Evolutionary conservation across 108 stramenopile genomes (phyloP).

Genomic region (Cyclotella cryptica): DNA sequence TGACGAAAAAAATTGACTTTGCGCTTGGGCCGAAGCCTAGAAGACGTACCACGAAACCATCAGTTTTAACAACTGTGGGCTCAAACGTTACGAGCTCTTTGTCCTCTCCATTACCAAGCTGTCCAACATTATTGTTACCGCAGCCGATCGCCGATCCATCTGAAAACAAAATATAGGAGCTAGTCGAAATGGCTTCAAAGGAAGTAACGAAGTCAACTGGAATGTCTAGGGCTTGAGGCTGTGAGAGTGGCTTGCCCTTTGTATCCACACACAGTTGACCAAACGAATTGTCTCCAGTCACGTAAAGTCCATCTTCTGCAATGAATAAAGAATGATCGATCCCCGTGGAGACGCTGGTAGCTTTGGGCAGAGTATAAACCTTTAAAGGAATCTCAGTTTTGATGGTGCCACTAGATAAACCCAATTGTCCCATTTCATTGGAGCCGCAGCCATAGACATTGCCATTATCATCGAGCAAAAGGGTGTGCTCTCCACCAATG

Average conservation of each 20-base stretch:
- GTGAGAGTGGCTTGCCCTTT: constrained; percentile 27
- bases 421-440: constrained; percentile 59
- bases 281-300: constrained; percentile 46
- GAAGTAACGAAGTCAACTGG: constrained; percentile 7
- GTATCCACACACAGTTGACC: constrained; percentile 50
- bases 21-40: constrained; percentile 46
- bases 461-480: constrained; percentile 42
- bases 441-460: constrained; percentile 56
- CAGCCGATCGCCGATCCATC: constrained; percentile 59
- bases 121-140: constrained; percentile 59
- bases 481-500: constrained; percentile 56
- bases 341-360: constrained; percentile 32
- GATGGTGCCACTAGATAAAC: constrained; percentile 28
- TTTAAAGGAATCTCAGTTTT: constrained; percentile 20
- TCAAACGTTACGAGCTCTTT: constrained; percentile 17
- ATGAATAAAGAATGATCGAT: constrained; percentile 46
- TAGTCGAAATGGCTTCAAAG: constrained; percentile 41
- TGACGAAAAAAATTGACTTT: constrained; percentile 44
- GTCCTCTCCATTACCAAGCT: constrained; percentile 45
- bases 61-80: constrained; percentile 19
- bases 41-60: constrained; percentile 12
- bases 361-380: constrained; percentile 20
- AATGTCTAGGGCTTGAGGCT: constrained; percentile 32
- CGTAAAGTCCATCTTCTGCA: constrained; percentile 34
- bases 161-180: constrained; percentile 46